Percentiles rank a stretch among this genome's conserved stretches.
phyloP scores from a whole-genome alignment of 2,329 filamentous ascomycete genomes.

The Trichophyton schoenleinii region DNA sequence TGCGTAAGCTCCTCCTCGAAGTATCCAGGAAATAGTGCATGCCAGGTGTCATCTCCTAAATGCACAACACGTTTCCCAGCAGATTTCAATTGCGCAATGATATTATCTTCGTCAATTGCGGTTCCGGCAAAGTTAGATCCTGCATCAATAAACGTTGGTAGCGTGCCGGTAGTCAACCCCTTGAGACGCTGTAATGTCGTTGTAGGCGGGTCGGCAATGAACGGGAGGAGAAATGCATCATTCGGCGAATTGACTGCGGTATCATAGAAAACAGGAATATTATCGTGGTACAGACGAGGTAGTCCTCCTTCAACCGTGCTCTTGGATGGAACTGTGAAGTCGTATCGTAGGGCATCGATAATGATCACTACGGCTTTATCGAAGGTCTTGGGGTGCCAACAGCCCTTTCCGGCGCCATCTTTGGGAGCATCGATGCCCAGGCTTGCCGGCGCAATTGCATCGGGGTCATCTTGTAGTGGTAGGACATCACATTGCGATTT shows the following conservation, averaged over 20 bases:
- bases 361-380: slow-evolving; percentile 81
- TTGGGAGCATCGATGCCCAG: slow-evolving; percentile 15
- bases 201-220: slow-evolving; percentile 94
- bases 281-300: slow-evolving; percentile 66
- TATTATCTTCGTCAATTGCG: slow-evolving; percentile 84
- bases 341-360: slow-evolving; percentile 88
- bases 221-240: slow-evolving; percentile 81
- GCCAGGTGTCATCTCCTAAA: slow-evolving; percentile 97
- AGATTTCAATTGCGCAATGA: slow-evolving; percentile 51
- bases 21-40: slow-evolving; percentile 80
- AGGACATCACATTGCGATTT: slow-evolving; percentile 57
- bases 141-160: slow-evolving; percentile 87
- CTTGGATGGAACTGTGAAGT: slow-evolving; percentile 77
- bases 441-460: slow-evolving; percentile 11
- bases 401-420: slow-evolving; percentile 46
- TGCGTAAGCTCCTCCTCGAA: slow-evolving; percentile 77
- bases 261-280: slow-evolving; percentile 75
- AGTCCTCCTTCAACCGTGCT: slow-evolving; percentile 32
- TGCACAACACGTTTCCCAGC: slow-evolving; percentile 73
- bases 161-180: slow-evolving; percentile 83
- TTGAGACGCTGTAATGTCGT: slow-evolving; percentile 86
- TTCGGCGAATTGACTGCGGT: slow-evolving; percentile 60
- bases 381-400: slow-evolving; percentile 93
- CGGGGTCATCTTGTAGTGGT: slow-evolving; percentile 42
- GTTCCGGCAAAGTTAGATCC: slow-evolving; percentile 93